Evolutionary conservation across 257 asterid genomes (phyloP), one percentile per base, ranked within the genome.

Genomic region (Solanum bukasovii): DNA sequence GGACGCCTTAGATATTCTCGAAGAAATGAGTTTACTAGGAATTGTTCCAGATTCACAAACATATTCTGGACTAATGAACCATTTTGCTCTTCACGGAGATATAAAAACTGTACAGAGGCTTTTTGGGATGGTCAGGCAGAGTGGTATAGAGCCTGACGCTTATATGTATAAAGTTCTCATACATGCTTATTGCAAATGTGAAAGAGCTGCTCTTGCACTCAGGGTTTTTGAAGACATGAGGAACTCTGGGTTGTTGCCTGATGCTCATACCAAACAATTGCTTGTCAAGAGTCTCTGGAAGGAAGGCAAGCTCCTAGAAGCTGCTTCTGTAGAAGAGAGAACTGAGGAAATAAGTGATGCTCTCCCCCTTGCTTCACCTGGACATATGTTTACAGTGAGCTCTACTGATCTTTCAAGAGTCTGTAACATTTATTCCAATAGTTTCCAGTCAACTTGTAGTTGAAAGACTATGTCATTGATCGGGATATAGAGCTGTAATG

Each of bases 251-350:
- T 72, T 94, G 83, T 87, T 94, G 93, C 95, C 93, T 1, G 99
- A 97, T 89, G 84, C 68, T 67, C 88, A 90, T 20, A 92, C 99
- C 9, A 95, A 96, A 86, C 92, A 94, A 46, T 87, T 93, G 79
- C 96, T 97, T 6, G 98, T 97, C 84, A 97, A 93, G 91, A 94
- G 98, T 88, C 91, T 97, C 25, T 96, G 99, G 99, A 95, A 93
- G 89, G 99, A 96, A 91, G 98, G 99, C 4, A 96, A 94, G 92
- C 93, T 97, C 46, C 92, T 98, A 89, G 98, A 97, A 89, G 99
- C 99, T 14, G 99, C 98, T 87, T 93, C 89, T n/a, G 98, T 97
- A 9, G 98, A 94, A 91, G 98, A 95, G 92, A 92, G 88, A 79
- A 91, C 92, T 8, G 98, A 94, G 89, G 95, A 90, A 90, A 87